Evolutionary conservation across 1,139 yeast species (phyloP), one percentile per base, ranked within the genome.

Genomic region (Candida smagusa): DNA sequence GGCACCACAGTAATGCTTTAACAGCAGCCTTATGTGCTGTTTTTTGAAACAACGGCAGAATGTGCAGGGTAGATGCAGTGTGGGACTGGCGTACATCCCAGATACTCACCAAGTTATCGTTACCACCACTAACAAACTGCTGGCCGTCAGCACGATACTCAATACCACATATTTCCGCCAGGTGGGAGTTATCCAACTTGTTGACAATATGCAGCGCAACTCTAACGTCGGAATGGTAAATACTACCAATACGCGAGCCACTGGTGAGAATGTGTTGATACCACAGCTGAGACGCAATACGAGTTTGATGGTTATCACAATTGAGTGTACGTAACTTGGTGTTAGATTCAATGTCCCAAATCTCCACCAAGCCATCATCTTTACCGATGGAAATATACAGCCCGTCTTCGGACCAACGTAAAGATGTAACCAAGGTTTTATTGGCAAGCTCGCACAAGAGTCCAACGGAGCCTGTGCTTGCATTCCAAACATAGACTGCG

Each of bases 1-100:
- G 98, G 56, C 96, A 87, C 96, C 97, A 94, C 11, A 94, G 81
- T 39, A 94, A 64, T 1, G 98, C 97, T 61, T 94, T 94, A 11
- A 92, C 96, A 0, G 98, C 98, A 0, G 97, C 97, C 30, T 77
- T 82, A 61, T 92, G 98, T 42, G 79, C 79, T 16, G 84, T 77
- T 56, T 89, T 87, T 13, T 84, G 68, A 58, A 83, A 87, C 44
- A 82, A 72, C 4, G 98, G 96, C 30, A 71, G 67, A 1, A 73
- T 43, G 7, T 41, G 34, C 11, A 27, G 11, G 16, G 28, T 31
- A 13, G 36, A 38, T 9, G 38, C 28, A 8, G 39, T 33, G 24
- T 43, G 44, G 12, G 40, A 36, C 31, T 46, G 42, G 46, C 97
- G 77, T 2, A 86, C 85, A 58, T 92, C 98, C 98, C 98, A 92